Conservation (phyloP, 306 rosid genomes). For the Glycine tomentella region DNA sequence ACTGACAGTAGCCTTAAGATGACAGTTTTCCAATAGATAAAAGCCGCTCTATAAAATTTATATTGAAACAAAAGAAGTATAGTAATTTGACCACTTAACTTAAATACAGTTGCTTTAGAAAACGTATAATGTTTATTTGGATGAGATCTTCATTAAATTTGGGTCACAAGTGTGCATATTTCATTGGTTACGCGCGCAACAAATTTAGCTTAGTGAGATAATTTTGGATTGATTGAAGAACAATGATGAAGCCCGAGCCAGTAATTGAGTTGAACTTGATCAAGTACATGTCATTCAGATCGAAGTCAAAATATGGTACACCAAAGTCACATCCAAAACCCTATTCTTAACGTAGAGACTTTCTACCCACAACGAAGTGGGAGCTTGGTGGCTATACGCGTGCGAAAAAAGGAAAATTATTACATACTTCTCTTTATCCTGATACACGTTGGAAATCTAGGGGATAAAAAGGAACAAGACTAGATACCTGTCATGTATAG, state of each 20-base stretch:
- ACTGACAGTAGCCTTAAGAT: too few relatives aligned
- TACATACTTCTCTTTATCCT: conserved; percentile 36
- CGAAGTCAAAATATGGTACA: conserved; percentile 42
- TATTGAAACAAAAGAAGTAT: too few relatives aligned
- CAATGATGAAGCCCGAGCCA: neutral
- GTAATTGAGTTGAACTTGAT: neutral
- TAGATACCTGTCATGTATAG: conserved; percentile 37
- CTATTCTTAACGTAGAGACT: conserved; percentile 37
- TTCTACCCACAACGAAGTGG: conserved; percentile 47
- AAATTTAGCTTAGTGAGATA: conserved; percentile 5
- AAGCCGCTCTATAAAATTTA: too few relatives aligned
- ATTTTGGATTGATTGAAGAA: neutral
- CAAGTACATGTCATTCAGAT: conserved; percentile 7
- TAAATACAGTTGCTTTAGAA: too few relatives aligned
- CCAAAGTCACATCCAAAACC: conserved; percentile 48
- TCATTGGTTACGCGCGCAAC: neutral
- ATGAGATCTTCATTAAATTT: neutral
- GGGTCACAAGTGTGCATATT: neutral
- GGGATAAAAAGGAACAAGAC: conserved; percentile 1
- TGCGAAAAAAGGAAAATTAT: conserved; percentile 39
- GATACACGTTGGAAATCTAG: conserved; percentile 18
- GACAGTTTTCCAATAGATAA: too few relatives aligned
- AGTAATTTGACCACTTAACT: too few relatives aligned
- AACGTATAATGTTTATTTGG: neutral
- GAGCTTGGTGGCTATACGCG: conserved; percentile 47